phyloP scores from a whole-genome alignment of 1,139 yeast species.

The Magnusiomyces fungicola region DNA sequence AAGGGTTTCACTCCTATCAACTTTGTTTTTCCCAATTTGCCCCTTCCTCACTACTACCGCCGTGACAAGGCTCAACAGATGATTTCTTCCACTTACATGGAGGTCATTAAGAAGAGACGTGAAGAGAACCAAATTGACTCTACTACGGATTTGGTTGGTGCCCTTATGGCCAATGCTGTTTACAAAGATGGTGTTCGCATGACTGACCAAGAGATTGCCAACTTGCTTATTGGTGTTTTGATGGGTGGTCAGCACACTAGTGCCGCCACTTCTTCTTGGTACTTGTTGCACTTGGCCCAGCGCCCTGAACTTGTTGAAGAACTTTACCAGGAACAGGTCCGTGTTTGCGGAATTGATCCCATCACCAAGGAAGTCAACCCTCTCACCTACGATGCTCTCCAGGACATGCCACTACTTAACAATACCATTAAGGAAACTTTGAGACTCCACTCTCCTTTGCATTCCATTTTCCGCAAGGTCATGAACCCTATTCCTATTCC shows the following conservation, averaged over 20 bases:
- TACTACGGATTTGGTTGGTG: conserved; percentile 82
- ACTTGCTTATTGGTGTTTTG: conserved; percentile 84
- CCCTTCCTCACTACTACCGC: conserved; percentile 74
- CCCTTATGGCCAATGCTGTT: conserved; percentile 71
- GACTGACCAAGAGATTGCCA: conserved; percentile 94
- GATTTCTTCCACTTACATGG: conserved; percentile 74
- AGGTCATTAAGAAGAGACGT: conserved; percentile 69
- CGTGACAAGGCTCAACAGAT: conserved; percentile 85
- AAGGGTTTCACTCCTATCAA: conserved; percentile 95
- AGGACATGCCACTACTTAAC: conserved; percentile 71
- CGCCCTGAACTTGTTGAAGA: conserved; percentile 77
- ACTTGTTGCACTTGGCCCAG: conserved; percentile 81
- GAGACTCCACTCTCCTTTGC: conserved; percentile 93
- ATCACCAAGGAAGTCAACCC: conserved; percentile 30
- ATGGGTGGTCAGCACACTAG: conserved; percentile 99
- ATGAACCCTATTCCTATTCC: conserved; percentile 73
- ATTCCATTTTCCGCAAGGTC: conserved; percentile 91
- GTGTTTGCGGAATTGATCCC: conserved; percentile 51
- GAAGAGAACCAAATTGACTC: conserved; percentile 58
- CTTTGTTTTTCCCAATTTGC: conserved; percentile 90
- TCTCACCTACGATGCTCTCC: conserved; percentile 72
- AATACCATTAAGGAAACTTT: conserved; percentile 86
- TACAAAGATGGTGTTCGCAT: conserved; percentile 89
- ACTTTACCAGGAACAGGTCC: conserved; percentile 63
- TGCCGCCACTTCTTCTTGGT: conserved; percentile 95